Evolutionary conservation across 345 rosid genomes (phyloP), one percentile per base, ranked within the genome.

Genomic region (Psidium friedrichsthalianum): DNA sequence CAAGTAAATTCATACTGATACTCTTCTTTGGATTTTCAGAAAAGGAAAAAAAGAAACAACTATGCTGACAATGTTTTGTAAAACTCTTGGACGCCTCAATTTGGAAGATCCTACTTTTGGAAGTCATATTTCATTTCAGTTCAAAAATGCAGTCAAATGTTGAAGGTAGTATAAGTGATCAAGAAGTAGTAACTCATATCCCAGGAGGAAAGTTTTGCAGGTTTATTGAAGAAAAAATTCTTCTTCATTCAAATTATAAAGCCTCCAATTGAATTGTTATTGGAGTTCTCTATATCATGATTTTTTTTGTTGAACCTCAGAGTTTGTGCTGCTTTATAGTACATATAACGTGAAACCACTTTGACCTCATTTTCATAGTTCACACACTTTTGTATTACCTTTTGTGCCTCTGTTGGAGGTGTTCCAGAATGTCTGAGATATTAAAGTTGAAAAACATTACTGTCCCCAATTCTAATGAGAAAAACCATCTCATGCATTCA

Each of bases 161-260:
- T 82, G 82, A 40, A 84, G 84, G 83, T 80, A 51, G 61, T n/a
- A 59, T 84, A 87, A 84, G 84, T 59, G 84, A 87, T 86, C 59
- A 56, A 86, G 49, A 27, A 61, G 49, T 55, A 69, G 29, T 76
- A 86, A 83, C 40, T 21, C 47, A 76, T 53, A 83, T 76, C 84
- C 59, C 18, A 0, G 8, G 81, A 86, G 61, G 51, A 61, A 86
- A 86, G 64, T 86, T 58, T 86, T n/a, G 85, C n/a, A 5, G 36
- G 36, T 59, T 61, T 29, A 29, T 29, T 15, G 29, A 16, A 61
- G 42, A 64, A 29, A 64, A 21, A 29, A 29, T 15, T 64, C 20
- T 15, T 64, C 18, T 64, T 64, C 76, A 29, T 64, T 64, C 42
- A 64, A 64, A 64, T 18, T 55, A 55, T 55, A 18, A 55, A 55